phyloP scores from a whole-genome alignment of 495 filamentous ascomycete genomes.

The Penicillium goetzii region DNA sequence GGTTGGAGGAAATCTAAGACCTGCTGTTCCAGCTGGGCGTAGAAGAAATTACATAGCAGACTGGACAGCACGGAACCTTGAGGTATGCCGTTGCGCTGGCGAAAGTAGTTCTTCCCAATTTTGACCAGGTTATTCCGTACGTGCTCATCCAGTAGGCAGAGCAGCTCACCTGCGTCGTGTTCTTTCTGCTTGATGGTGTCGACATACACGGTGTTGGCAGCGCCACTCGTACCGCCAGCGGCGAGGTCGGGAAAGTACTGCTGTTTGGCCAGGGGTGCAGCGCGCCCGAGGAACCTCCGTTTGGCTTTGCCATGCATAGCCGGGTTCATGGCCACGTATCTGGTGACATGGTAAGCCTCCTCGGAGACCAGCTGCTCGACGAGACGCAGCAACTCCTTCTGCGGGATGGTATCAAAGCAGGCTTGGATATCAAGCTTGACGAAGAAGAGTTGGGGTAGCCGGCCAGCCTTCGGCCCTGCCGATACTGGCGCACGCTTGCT shows the following conservation, averaged over 20 bases:
- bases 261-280: slow-evolving; percentile 54
- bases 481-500: slow-evolving; percentile 8
- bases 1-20: slow-evolving; percentile 66
- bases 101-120: slow-evolving; percentile 86
- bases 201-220: slow-evolving; percentile 74
- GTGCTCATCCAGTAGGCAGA: slow-evolving; percentile 74
- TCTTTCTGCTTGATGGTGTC: slow-evolving; percentile 58
- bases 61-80: slow-evolving; percentile 89
- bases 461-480: neutral
- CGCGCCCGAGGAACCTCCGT: slow-evolving; percentile 68
- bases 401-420: slow-evolving; percentile 96
- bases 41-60: slow-evolving; percentile 91
- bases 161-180: slow-evolving; percentile 60
- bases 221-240: slow-evolving; percentile 41
- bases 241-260: slow-evolving; percentile 59
- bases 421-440: slow-evolving; percentile 90
- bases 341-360: slow-evolving; percentile 69
- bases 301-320: slow-evolving; percentile 47
- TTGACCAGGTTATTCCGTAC: slow-evolving; percentile 82
- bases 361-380: slow-evolving; percentile 66
- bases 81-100: slow-evolving; percentile 87
- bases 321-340: slow-evolving; percentile 71
- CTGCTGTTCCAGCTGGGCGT: slow-evolving; percentile 77
- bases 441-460: slow-evolving; percentile 64
- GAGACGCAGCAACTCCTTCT: slow-evolving; percentile 68